Base-by-base conservation (phyloP, 2,329 filamentous ascomycete genomes). In the Metarhizium anisopliae region DNA sequence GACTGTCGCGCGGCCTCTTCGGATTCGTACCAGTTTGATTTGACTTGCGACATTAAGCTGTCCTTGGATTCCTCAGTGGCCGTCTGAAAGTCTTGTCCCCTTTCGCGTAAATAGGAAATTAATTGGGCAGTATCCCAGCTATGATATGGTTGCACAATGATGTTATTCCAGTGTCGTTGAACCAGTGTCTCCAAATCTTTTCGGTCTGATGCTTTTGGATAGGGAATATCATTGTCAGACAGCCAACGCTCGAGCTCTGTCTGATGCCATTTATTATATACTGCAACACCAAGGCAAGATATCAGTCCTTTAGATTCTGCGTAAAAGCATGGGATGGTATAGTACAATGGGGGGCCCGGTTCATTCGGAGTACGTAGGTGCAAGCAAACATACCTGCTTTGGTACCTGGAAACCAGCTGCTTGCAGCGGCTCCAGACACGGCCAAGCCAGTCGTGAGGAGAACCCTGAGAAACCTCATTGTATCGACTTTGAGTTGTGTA, bases 251-350 rank as follows among this genome's bases (percentile, higher is more conserved):
- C 93, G 35, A 99, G 84, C 79, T 99, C 94, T 25, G 90, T 95
- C 78, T 97, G 87, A 66, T 97, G 93, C 94, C 94, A 99, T 72
- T 94, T 96, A 76, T 97, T 96, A 80, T 97, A 97, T 16, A 87
- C 93, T 96, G 67, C 51, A 11, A 43, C 42, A 13, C 7, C 3
- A 11, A 20, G n/a, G 42, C 8, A 25, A 25, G 11, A 45, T 45
- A 16, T 45, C 16, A 30, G 20, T 16, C 13, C 30, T 53, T 36
- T 16, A 16, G 32, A 32, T 35, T 42, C 18, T 3, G 49, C 25
- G 14, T 16, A 13, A 35, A 51, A 47, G 42, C 32, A 10, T 25
- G 13, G 32, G 4, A 47, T 30, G 6, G 25, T 20, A 52, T 32
- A 11, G 42, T 29, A 29, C 18, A 14, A 45, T 47, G 3, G 18